These are phyloP conservation scores for Protomyces gravidus DNA, from an alignment of 1,139 yeast species.

Conservation along the genomic window DNA sequence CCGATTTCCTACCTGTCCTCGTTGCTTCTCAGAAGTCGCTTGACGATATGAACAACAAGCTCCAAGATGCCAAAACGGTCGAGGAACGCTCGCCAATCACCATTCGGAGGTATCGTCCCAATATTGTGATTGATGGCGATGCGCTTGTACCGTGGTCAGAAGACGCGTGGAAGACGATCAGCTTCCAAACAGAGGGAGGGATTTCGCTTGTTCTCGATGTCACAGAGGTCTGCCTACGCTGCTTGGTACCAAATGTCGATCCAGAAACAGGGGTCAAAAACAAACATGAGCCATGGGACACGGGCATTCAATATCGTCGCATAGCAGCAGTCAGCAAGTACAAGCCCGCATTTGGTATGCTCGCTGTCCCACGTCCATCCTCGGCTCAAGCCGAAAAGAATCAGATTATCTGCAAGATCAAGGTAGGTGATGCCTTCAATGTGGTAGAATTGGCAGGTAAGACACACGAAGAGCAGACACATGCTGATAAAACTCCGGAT, in stretches of 20 bases:
- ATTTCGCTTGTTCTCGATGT: neutral
- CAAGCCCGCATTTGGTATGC: constrained; percentile 26
- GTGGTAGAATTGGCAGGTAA: neutral
- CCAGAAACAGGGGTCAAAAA: constrained; percentile 15
- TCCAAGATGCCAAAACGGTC: neutral
- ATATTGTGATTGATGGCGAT: constrained; percentile 21
- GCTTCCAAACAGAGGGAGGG: constrained; percentile 8
- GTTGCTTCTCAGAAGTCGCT: constrained; percentile 19
- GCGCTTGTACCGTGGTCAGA: constrained; percentile 17
- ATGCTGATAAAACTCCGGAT: neutral
- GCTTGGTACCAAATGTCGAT: constrained; percentile 23
- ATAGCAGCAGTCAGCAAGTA: constrained; percentile 13
- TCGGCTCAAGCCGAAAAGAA: neutral
- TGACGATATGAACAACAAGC: constrained; percentile 2
- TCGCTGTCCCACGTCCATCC: constrained; percentile 13
- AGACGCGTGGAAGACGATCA: constrained; percentile 16
- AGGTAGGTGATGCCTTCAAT: neutral
- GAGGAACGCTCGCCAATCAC: constrained; percentile 3
- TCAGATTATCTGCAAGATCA: neutral
- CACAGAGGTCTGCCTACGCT: constrained; percentile 10
- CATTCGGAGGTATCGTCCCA: constrained; percentile 17
- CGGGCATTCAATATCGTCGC: constrained; percentile 9
- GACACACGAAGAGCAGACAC: neutral
- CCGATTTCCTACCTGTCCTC: constrained; percentile 18
- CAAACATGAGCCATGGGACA: constrained; percentile 22